phyloP scores from a whole-genome alignment of 2,329 filamentous ascomycete species.

The Tothia fuscella region DNA sequence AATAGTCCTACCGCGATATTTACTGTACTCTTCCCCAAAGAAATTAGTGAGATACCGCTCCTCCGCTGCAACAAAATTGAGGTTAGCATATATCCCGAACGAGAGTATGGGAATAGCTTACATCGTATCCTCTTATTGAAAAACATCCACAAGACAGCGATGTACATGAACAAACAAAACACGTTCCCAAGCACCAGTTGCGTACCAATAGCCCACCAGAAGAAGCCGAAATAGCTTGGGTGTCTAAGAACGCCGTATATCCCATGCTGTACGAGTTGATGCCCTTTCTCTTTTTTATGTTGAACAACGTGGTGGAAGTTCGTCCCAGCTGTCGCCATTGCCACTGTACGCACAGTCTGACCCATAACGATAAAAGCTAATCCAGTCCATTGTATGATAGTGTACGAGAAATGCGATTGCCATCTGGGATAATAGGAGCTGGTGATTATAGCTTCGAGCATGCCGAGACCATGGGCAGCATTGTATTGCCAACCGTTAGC shows the following conservation, averaged over 20 bases:
- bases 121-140: slow-evolving; percentile 60
- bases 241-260: slow-evolving; percentile 69
- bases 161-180: slow-evolving; percentile 64
- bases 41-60: slow-evolving; percentile 67
- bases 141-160: slow-evolving; percentile 70
- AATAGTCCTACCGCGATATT: slow-evolving; percentile 58
- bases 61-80: slow-evolving; percentile 44
- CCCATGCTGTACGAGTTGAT: slow-evolving; percentile 72
- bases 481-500: slow-evolving; percentile 78
- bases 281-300: slow-evolving; percentile 52
- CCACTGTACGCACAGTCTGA: slow-evolving; percentile 63
- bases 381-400: slow-evolving; percentile 38
- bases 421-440: slow-evolving; percentile 41
- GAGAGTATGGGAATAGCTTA: slow-evolving; percentile 27
- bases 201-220: slow-evolving; percentile 95
- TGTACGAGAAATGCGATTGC: slow-evolving; percentile 31
- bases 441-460: slow-evolving; percentile 58
- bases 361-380: slow-evolving; percentile 54
- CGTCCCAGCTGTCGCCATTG: slow-evolving; percentile 78
- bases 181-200: slow-evolving; percentile 81
- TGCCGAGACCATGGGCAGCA: slow-evolving; percentile 64
- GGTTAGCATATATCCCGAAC: slow-evolving; percentile 6
- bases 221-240: slow-evolving; percentile 95
- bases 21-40: slow-evolving; percentile 70
- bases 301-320: slow-evolving; percentile 87